phyloP scores from a whole-genome alignment of 495 filamentous ascomycete genomes.

The Pyrenopolyporus hunteri region DNA sequence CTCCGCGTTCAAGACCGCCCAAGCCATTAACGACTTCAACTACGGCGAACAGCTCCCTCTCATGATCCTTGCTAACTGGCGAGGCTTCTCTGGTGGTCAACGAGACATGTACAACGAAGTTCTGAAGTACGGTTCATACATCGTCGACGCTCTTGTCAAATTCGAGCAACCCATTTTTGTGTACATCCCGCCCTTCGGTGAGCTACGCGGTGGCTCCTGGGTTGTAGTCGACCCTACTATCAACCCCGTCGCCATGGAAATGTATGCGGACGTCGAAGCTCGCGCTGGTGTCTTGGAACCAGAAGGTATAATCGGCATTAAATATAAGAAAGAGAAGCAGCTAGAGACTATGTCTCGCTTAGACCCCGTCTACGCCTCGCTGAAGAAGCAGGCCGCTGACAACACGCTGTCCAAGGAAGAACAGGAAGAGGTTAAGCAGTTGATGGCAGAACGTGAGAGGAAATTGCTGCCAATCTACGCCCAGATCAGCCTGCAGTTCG shows the following conservation, averaged over 20 bases:
- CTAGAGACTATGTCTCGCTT: conserved; percentile 97
- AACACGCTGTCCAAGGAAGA: conserved; percentile 72
- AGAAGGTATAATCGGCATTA: conserved; percentile 97
- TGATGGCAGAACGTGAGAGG: conserved; percentile 88
- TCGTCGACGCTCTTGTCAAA: conserved; percentile 96
- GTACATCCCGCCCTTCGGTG: conserved; percentile 95
- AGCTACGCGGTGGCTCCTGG: conserved; percentile 98
- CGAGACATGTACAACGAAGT: conserved; percentile 99
- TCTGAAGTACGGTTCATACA: conserved; percentile 98
- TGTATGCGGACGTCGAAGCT: conserved; percentile 97
- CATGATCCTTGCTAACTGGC: conserved; percentile 99
- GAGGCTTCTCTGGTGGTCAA: conserved; percentile 99
- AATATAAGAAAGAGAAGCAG: conserved; percentile 96
- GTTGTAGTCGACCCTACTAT: conserved; percentile 98
- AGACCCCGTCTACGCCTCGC: conserved; percentile 78
- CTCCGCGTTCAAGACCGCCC: conserved; percentile 98
- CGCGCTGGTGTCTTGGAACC: conserved; percentile 97
- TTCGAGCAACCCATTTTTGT: conserved; percentile 98
- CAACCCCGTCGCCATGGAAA: conserved; percentile 96
- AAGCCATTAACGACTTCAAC: conserved; percentile 99
- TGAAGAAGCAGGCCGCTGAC: conserved; percentile 77
- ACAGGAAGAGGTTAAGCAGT: conserved; percentile 75
- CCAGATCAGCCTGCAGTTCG: conserved; percentile 93
- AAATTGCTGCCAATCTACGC: conserved; percentile 88
- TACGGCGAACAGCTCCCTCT: conserved; percentile 96